Evolutionary conservation across 177 flowering plant genomes (phyloP).

Genomic region (Telopea speciosissima): DNA sequence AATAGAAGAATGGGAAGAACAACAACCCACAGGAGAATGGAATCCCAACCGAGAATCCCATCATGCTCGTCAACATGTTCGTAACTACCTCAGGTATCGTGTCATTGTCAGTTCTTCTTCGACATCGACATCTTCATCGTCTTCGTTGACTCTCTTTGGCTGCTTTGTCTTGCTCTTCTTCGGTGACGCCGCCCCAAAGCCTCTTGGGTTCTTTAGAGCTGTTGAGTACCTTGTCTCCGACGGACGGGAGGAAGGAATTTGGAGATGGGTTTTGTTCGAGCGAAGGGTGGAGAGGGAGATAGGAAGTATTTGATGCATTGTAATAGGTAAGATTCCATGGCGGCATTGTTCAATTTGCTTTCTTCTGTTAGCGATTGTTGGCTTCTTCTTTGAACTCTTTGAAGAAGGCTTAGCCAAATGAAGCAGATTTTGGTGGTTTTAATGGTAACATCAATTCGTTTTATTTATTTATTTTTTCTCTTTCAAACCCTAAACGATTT

Average conservation of each 20-base stretch:
- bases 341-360: neutral
- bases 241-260: neutral
- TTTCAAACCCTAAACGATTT: too few species aligned
- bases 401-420: too few species aligned
- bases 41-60: slow-evolving; percentile 73
- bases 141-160: slow-evolving; percentile 24
- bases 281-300: slow-evolving; percentile 3
- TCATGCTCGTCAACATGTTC: slow-evolving; percentile 73
- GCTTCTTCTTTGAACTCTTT: too few species aligned
- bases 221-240: slow-evolving; percentile 20
- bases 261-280: slow-evolving; percentile 9
- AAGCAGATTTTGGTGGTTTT: too few species aligned
- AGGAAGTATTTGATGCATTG: slow-evolving; percentile 13
- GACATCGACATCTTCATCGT: slow-evolving; percentile 32
- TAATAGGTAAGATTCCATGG: slow-evolving; percentile 25
- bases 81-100: slow-evolving; percentile 88
- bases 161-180: slow-evolving; percentile 29
- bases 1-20: slow-evolving; percentile 89
- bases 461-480: too few species aligned
- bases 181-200: slow-evolving; percentile 57
- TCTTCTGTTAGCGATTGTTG: too few species aligned
- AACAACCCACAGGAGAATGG: slow-evolving; percentile 68
- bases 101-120: slow-evolving; percentile 38
- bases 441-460: too few species aligned
- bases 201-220: slow-evolving; percentile 56